Base-by-base conservation (phyloP, 1,284 basidiomycete species). In the Apiotrichum mycotoxinovorans region DNA sequence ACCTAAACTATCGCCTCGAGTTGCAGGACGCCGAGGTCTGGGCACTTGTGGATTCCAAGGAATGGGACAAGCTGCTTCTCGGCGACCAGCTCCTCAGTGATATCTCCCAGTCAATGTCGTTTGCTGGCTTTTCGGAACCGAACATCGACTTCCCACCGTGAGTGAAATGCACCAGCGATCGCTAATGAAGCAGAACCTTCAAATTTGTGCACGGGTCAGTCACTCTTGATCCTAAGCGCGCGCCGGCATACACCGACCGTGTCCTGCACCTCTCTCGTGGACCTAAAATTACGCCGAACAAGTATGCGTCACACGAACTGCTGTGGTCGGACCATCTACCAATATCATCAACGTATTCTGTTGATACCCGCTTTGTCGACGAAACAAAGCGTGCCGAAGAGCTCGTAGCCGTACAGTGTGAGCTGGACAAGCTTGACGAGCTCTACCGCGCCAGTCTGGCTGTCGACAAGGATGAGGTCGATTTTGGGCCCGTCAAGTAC, bases 391-490 rank as follows among this genome's bases (percentile, higher is more conserved):
- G 70, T 4, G 56, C 47, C 38, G 75, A 79, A 48, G 66, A 66
- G 12, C 66, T 82, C 9, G 63, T 80, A 18, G 60, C 51, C 4
- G 70, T 78, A 46, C 64, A 68, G 35, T 52, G 61, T 34, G 78
- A 74, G 54, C 66, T 83, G 48, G 69, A 77, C 25, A 68, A 64
- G 23, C 66, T 84, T 20, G 75, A 79, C 44, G 70, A 67, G 34
- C 65, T 73, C 3, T 81, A 79, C 59, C 78, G 81, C 11, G 78
- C 78, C 22, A 76, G 78, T n/a, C 60, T 81, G 53, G 79, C 78
- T 58, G 80, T 80, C 51, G 75, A 75, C 4, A 75, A 71, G 53
- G 75, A 78, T 34, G 78, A 81, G 38, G 61, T 84, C 40, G 75
- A 77, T 18, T 71, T 83, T 58, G 72, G 71, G 1, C 57, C 64